Evolutionary conservation across 208 protist species (phyloP).

Genomic region (Leishmania lainsoni): DNA sequence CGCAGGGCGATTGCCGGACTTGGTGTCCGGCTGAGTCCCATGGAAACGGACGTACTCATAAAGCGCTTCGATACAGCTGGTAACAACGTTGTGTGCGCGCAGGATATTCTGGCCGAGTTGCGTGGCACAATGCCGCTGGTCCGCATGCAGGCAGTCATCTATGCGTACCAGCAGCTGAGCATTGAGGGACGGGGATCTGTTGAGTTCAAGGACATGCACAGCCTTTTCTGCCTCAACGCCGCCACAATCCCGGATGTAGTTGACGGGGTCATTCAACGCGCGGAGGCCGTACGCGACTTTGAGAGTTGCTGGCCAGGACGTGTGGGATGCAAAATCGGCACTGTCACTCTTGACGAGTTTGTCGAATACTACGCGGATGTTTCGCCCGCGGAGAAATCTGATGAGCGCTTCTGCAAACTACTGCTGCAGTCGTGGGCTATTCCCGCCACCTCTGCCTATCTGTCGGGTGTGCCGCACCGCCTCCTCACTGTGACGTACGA

Average conservation of each 20-base stretch:
- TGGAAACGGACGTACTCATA: constrained; percentile 81
- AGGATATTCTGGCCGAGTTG: constrained; percentile 80
- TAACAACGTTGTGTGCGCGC: constrained; percentile 71
- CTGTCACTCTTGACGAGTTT: constrained; percentile 82
- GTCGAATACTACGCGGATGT: constrained; percentile 92
- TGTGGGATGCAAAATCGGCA: constrained; percentile 58
- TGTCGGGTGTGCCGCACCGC: constrained; percentile 44
- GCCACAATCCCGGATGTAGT: constrained; percentile 67
- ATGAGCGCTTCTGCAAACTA: constrained; percentile 81
- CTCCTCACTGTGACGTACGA: constrained; percentile 63
- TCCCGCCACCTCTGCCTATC: constrained; percentile 66
- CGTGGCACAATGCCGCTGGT: constrained; percentile 69
- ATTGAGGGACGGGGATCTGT: constrained; percentile 81
- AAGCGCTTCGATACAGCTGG: constrained; percentile 72
- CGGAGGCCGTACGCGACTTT: constrained; percentile 85
- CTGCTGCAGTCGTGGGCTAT: constrained; percentile 79
- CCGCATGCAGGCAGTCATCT: constrained; percentile 63
- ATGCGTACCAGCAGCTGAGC: constrained; percentile 72
- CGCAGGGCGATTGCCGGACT: constrained; percentile 44
- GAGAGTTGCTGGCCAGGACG: constrained; percentile 76
- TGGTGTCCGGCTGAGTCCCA: constrained; percentile 53
- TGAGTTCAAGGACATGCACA: constrained; percentile 73
- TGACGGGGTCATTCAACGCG: constrained; percentile 55
- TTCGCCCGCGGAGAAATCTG: constrained; percentile 70
- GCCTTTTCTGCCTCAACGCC: constrained; percentile 71